Evolutionary conservation across 176 grass and related monocot genomes (phyloP), one percentile per base, ranked within the genome.

Genomic region (Aegilops tauschii): DNA sequence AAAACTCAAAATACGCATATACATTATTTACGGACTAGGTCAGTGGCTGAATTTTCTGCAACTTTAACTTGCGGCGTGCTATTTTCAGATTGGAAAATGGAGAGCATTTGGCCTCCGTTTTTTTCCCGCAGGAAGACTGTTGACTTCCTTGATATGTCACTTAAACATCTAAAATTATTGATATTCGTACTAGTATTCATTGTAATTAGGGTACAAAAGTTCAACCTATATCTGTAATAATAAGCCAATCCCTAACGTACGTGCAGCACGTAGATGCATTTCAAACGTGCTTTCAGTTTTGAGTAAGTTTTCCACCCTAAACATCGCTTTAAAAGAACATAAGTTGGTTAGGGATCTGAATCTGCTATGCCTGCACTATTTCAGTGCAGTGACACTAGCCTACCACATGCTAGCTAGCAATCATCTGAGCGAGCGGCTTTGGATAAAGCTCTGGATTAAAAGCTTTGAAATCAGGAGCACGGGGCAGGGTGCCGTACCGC

Each of bases 401-500:
- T 54, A 54, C 50, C 16, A 54, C 16, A 2, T 18, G 50, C 3
- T 12, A 12, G 44, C 4, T 47, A 13, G 12, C 16, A 54, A 54
- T 54, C 16, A 54, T 17, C 5, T 54, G 50, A 54, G 50, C 6
- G 50, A 54, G 50, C 16, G 50, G 50, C 16, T 54, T 18, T 54
- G 50, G 50, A 54, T 54, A 7, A 54, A 54, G 16, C 5, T 40
- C 80, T 49, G 85, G 35, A 36, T 65, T 80, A 73, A 20, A 17
- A 45, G 28, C 18, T 2, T 27, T 63, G 1, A 59, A 59, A 8
- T 21, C 0, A 59, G 56, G 56, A 59, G 56, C 56, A 59, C 18
- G 17, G 56, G 56, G 9, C n/a, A 63, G 61, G n/a, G 9, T 10
- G 61, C 9, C n/a, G 61, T 92, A 94, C 95, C 88, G 80, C 86